Evolutionary conservation across 1,139 yeast species (phyloP), one percentile per base, ranked within the genome.

Genomic region (Kurtzmaniella natalensis): DNA sequence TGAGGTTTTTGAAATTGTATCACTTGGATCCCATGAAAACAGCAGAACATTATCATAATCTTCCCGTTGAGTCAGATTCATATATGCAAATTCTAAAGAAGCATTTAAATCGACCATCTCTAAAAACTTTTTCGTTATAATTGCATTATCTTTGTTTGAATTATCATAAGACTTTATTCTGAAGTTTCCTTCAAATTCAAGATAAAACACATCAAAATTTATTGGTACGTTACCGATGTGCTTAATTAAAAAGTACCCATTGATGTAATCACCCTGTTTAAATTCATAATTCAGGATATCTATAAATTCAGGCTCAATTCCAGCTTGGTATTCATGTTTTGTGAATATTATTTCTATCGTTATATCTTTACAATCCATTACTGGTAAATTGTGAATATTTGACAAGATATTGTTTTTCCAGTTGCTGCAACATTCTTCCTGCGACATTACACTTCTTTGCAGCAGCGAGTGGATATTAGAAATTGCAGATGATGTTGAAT

Each of bases 91-190:
- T 39, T 59, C 58, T 59, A 60, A 66, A 25, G 68, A 58, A 2
- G 70, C 72, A 28, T 55, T 51, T 36, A 66, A 65, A 42, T 68
- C 74, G 44, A 61, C 64, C 72, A 68, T 67, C 39, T 68, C 69
- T 40, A 68, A 47, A 36, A 61, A 61, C 35, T 54, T 58, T 27
- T 47, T 49, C 23, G 48, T 34, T 13, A 40, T 4, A 47, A 40
- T 14, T 0, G 48, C 25, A 1, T 61, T 60, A 3, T 47, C n/a
- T n/a, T n/a, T n/a, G n/a, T n/a, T n/a, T n/a, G n/a, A 62, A 2
- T 57, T 48, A 51, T 56, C n/a, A 33, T 40, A 22, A 11, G 27
- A 15, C 7, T 44, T 30, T 23, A 57, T 43, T 37, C 44, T 42
- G 26, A 55, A 47, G 22, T 48, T 51, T 1, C 73, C 73, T 45